Conservation (phyloP, 805 yeast genomes). For the Blastobotrys mokoenaii region DNA sequence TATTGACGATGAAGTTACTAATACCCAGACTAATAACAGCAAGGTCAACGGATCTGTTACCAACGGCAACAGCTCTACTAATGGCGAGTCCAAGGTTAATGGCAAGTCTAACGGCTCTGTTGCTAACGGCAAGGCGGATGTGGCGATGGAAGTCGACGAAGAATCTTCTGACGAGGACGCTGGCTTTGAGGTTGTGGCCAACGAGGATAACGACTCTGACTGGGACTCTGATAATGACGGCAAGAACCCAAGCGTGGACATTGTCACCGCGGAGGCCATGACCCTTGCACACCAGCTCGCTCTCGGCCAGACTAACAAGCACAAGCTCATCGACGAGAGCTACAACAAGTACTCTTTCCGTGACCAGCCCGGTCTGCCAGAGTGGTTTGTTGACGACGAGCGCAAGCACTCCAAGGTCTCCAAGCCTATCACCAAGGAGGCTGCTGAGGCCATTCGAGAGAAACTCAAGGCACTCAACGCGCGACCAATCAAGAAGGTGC, state of each 20-base stretch:
- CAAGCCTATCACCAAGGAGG: conserved; percentile 94
- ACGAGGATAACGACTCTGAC: conserved; percentile 26
- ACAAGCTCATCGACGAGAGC: conserved; percentile 86
- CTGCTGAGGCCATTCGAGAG: conserved; percentile 67
- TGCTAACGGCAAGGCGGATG: conserved; percentile 8
- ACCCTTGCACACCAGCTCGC: conserved; percentile 95
- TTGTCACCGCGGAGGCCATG: conserved; percentile 95
- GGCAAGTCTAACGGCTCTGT: conserved; percentile 10
- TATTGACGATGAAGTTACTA: conserved; percentile 12
- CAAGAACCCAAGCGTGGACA: conserved; percentile 46
- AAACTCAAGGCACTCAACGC: conserved; percentile 80
- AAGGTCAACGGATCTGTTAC: conserved; percentile 12
- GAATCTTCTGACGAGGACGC: conserved; percentile 23
- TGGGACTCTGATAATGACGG: conserved; percentile 26
- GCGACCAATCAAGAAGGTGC: conserved; percentile 96
- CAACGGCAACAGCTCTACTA: conserved; percentile 14
- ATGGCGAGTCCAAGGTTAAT: conserved; percentile 4
- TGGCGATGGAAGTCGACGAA: conserved; percentile 16
- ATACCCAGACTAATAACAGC: conserved; percentile 2
- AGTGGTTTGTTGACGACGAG: conserved; percentile 97
- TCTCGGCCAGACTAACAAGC: conserved; percentile 73
- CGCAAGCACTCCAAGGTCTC: conserved; percentile 70
- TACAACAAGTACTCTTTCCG: conserved; percentile 87
- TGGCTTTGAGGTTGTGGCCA: conserved; percentile 28
- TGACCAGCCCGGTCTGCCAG: conserved; percentile 84